phyloP scores from a whole-genome alignment of 2,329 filamentous ascomycete species.

The Didymella pomorum region DNA sequence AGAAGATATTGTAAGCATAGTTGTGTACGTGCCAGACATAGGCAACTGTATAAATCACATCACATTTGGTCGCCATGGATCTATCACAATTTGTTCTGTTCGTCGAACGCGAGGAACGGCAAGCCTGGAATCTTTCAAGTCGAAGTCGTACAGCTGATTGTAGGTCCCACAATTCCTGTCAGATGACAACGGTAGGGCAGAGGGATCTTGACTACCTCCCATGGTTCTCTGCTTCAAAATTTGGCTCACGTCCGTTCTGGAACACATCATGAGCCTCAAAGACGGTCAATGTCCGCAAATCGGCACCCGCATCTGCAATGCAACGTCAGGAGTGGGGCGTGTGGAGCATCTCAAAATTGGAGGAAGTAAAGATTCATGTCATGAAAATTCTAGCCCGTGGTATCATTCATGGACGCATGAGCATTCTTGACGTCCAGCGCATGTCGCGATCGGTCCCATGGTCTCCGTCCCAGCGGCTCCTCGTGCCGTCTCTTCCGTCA shows the following conservation, averaged over 20 bases:
- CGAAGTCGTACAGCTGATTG: background rate
- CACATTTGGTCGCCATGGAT: too few relatives aligned
- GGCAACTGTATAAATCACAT: slow-evolving; percentile 14
- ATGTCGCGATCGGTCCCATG: slow-evolving; percentile 14
- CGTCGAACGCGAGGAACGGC: too few relatives aligned
- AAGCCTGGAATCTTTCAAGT: background rate
- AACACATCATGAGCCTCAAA: too few relatives aligned
- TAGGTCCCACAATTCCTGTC: background rate
- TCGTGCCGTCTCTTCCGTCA: slow-evolving; percentile 19
- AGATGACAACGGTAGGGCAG: too few relatives aligned
- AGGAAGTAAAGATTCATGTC: slow-evolving; percentile 18
- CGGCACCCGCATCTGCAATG: slow-evolving; percentile 5
- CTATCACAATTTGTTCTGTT: too few relatives aligned
- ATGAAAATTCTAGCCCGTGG: slow-evolving; percentile 19
- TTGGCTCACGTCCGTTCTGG: too few relatives aligned
- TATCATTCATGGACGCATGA: slow-evolving; percentile 22
- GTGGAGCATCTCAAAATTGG: slow-evolving; percentile 12
- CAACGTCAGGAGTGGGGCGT: slow-evolving; percentile 19
- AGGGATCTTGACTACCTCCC: too few relatives aligned
- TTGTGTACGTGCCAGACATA: slow-evolving; percentile 17
- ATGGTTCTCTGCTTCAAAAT: too few relatives aligned
- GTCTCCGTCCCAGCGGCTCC: slow-evolving; percentile 12
- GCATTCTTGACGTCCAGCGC: slow-evolving; percentile 15
- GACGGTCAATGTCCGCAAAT: background rate
- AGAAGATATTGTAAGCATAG: slow-evolving; percentile 28